Conservation (phyloP, 2,329 filamentous ascomycete species). For the Diaporthe amygdali region DNA sequence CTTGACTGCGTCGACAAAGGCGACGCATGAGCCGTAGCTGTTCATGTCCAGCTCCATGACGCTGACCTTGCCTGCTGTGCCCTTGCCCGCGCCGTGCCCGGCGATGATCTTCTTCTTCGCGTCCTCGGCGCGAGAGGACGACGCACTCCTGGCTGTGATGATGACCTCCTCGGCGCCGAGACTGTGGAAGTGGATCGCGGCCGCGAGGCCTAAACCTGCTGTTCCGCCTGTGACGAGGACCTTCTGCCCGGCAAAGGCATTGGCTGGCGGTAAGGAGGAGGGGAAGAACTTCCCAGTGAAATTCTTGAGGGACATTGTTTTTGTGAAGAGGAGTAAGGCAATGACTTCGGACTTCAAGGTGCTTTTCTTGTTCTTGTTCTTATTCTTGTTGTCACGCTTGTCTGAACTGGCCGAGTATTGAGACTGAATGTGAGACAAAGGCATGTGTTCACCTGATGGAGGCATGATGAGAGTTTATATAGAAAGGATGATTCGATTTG, state of each 20-base stretch:
- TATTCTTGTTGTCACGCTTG: background rate
- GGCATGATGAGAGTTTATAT: background rate
- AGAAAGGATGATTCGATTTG: background rate
- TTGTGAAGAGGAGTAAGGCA: background rate
- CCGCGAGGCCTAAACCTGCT: constrained; percentile 45
- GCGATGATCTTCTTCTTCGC: constrained; percentile 43
- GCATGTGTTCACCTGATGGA: background rate
- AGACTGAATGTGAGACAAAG: background rate
- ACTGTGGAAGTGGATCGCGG: constrained; percentile 44
- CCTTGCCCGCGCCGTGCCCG: background rate
- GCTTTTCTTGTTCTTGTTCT: background rate
- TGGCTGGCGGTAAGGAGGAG: constrained; percentile 29
- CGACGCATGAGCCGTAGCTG: constrained; percentile 31
- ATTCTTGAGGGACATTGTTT: background rate
- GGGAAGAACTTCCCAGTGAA: constrained; percentile 31
- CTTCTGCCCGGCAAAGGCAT: constrained; percentile 33
- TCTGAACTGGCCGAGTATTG: background rate
- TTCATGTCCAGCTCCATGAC: constrained; percentile 34
- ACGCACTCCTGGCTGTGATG: constrained; percentile 43
- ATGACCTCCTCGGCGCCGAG: constrained; percentile 45
- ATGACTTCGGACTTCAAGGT: background rate
- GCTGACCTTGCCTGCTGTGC: constrained; percentile 28
- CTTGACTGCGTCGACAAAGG: constrained; percentile 31
- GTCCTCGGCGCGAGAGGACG: constrained; percentile 36
- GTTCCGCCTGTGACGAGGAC: constrained; percentile 48